Evolutionary conservation across 495 filamentous ascomycete genomes (phyloP), one percentile per base, ranked within the genome.

Genomic region (Elasticomyces elasticus): DNA sequence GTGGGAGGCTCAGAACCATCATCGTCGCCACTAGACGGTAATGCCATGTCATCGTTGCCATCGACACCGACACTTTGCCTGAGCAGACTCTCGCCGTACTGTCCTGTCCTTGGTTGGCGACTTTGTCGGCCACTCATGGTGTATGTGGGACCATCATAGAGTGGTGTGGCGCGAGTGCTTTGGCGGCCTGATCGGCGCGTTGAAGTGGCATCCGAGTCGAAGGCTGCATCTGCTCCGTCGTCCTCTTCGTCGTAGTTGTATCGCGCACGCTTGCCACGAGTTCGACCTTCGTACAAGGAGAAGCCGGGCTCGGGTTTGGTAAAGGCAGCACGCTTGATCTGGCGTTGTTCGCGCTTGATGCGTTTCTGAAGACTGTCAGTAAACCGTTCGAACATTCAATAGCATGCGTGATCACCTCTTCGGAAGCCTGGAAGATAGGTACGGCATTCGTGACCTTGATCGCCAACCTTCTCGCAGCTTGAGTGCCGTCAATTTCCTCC

Each of bases 241-340:
- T 62, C 54, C 3, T 79, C 77, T 38, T 95, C 89, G 0, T 89
- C 95, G 65, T 86, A 97, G 0, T 89, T 96, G 58, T 97, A 98
- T 65, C 86, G 94, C 68, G 95, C 84, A 41, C 89, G 84, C 71
- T 97, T 97, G 37, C 92, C 92, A 49, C 92, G 80, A 0, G 94
- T 97, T 40, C 92, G 87, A 33, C 94, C 94, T 72, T 98, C 92
- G 68, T 97, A 97, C 48, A 92, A 74, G 13, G 89, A 95, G 69
- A 90, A 89, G 2, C 88, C 89, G 24, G 85, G 84, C 60, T 94
- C 89, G 3, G 90, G 89, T 13, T 91, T 83, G 49, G 81, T 76
- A 69, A 97, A 98, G 52, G 85, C 83, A 44, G 87, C 86, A 65
- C 94, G 94, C 51, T 87, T 85, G 53, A 79, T 77, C 64, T 86